Evolutionary conservation across 2,329 filamentous ascomycete species (phyloP), one percentile per base, ranked within the genome.

Genomic region (Ophiostoma himal-ulmi): DNA sequence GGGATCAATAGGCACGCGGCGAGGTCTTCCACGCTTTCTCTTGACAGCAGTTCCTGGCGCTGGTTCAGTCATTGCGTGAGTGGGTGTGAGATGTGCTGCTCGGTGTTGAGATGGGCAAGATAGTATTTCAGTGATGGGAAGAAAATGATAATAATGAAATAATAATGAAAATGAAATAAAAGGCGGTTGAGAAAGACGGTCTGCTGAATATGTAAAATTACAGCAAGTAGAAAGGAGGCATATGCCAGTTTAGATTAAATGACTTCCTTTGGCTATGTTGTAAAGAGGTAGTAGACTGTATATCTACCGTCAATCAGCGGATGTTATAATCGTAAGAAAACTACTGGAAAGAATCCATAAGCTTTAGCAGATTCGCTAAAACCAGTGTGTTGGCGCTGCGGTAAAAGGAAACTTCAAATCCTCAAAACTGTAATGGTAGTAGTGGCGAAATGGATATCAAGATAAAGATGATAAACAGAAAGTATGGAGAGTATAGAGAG

Each of bases 1-100:
- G 54, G 22, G 62, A 34, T 67, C 70, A 8, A 67, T 54, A 14
- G 68, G 41, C 41, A 71, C 68, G n/a, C 68, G 62, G 34, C 52
- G 70, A 34, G 70, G 70, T n/a, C 70, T 64, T 11, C 70, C 70
- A 44, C 70, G 70, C 57, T 71, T 71, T 44, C 70, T 48, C 68
- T 71, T 71, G 66, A 44, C 68, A 7, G 69, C 54, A 26, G 68
- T 68, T 6, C 67, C 60, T 20, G 39, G 68, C 10, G 64, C 68
- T 41, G 70, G 65, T 20, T 71, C 64, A 22, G 70, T 26, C 68
- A 69, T 69, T 62, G 57, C 26, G 22, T 13, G 13, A 57, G 52
- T 57, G 22, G 30, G 5, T 48, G 62, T 26, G 36, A 41, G n/a
- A 65, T 22, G 60, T 64, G 11, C 20, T 13, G 14, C 6, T 5